Evolutionary conservation across 192 early-diverging fungal species (phyloP), one percentile per base, ranked within the genome.

Genomic region (Dimargaris cristalligena): DNA sequence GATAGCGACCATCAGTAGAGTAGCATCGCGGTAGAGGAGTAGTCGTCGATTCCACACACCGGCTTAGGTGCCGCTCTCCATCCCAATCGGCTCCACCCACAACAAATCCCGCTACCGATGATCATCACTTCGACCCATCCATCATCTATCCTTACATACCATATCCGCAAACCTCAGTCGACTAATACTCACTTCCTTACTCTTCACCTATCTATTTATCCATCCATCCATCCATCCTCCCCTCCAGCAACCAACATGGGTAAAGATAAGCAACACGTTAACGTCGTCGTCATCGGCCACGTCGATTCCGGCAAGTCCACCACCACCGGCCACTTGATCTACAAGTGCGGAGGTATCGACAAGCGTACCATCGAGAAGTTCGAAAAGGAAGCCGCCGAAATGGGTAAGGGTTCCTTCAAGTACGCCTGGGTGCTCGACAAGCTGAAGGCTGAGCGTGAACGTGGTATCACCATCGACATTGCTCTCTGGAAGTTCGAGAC

Each of bases 301-400:
- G 94, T 97, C 86, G 94, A 95, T 84, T 97, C 92, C 73, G 93
- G 95, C 78, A 98, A 98, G 85, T 98, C 93, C 73, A 98, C 95
- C 83, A 96, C 93, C 73, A 96, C 93, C 67, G 95, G 95, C 78
- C 95, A 94, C 80, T 83, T 98, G 79, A 90, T 98, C 82, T 96
- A 93, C 87, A 91, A 96, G 82, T 90, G 89, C 83, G 96, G 92
- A 82, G 92, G 91, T 91, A 95, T 97, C 75, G 87, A 91, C 80
- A 90, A 94, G 86, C 91, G 92, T 92, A 92, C 90, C 83, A 97
- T 97, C 61, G 92, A 97, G 78, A 94, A 94, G 90, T 92, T 97
- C 84, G 87, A 91, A 80, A 91, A 96, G 87, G 93, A 99, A 79
- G 89, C 96, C 60, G 83, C 84, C 75, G 91, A 95, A 71, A 84